Evolutionary conservation across 352 stramenopile genomes (phyloP).

Genomic region (Globisporangium polare): DNA sequence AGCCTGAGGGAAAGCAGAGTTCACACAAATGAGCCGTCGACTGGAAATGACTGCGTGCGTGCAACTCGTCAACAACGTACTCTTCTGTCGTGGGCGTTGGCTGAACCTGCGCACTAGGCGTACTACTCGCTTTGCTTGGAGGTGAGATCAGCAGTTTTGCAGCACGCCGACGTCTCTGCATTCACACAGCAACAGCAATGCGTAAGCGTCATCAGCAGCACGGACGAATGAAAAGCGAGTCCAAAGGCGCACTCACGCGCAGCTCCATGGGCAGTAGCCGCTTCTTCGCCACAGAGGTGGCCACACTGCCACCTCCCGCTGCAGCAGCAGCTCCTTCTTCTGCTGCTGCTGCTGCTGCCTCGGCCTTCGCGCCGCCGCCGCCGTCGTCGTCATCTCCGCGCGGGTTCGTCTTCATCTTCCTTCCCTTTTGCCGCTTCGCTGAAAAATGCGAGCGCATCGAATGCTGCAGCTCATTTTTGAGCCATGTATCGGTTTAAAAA

Average conservation of each 20-base stretch:
- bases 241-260: slow-evolving; percentile 33
- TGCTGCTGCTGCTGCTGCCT: background rate
- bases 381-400: background rate
- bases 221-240: background rate
- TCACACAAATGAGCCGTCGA: background rate
- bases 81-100: background rate
- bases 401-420: background rate
- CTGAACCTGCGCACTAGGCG: background rate
- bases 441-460: background rate
- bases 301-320: background rate
- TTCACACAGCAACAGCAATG: background rate
- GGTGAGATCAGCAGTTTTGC: slow-evolving; percentile 41
- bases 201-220: slow-evolving; percentile 2
- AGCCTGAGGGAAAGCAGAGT: background rate
- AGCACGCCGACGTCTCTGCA: slow-evolving; percentile 53
- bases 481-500: background rate
- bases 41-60: background rate
- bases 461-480: background rate
- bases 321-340: background rate
- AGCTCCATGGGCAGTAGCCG: slow-evolving; percentile 68
- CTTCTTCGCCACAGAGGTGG: slow-evolving; percentile 33
- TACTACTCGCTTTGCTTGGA: background rate
- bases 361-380: background rate
- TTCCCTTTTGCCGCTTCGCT: background rate
- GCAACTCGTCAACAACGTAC: background rate